Base-by-base conservation (phyloP, 2,329 filamentous ascomycete species). In the Monosporascus cannonballus region DNA sequence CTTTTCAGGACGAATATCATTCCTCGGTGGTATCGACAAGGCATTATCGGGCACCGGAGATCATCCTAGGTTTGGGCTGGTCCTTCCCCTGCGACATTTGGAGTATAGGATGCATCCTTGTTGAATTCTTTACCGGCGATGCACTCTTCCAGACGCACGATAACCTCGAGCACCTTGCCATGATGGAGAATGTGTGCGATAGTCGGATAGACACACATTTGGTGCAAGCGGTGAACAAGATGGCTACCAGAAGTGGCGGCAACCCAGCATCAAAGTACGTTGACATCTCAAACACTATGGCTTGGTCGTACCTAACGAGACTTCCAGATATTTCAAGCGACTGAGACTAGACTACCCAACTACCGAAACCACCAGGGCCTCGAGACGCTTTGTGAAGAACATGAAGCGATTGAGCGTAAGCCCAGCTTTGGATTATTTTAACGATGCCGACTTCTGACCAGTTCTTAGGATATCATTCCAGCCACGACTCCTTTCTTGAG, bases 71-170 rank as follows among this genome's bases (percentile, higher is more conserved):
- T 1, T 73, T 88, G 1, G 85, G 85, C 20, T 88, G 85, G 85
- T 87, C 84, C 4, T 87, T 80, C 57, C 84, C 84, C 2, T 88
- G 85, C 56, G 85, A 88, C 61, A 86, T 88, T 30, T 88, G 85
- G 85, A 87, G 85, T 65, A 87, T 88, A 34, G 85, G 85, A 3
- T 88, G 85, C 59, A 87, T 88, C 56, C 73, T 88, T 15, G 84
- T 88, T 17, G 85, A 88, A 57, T 87, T 88, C 66, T 88, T 83
- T 56, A 88, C 85, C 0, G 85, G 85, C 5, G 85, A 87, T 61
- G 85, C 85, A 18, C 70, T 88, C 2, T 88, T 88, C 67, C 85
- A 88, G 64, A 88, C 85, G 1, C 85, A 88, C 60, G 85, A 88
- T 59, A 88, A 88, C 55, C 73, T 87, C 24, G 85, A 88, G 66